phyloP scores from a whole-genome alignment of 176 grass and related monocot genomes.

The Melocanna baccifera region DNA sequence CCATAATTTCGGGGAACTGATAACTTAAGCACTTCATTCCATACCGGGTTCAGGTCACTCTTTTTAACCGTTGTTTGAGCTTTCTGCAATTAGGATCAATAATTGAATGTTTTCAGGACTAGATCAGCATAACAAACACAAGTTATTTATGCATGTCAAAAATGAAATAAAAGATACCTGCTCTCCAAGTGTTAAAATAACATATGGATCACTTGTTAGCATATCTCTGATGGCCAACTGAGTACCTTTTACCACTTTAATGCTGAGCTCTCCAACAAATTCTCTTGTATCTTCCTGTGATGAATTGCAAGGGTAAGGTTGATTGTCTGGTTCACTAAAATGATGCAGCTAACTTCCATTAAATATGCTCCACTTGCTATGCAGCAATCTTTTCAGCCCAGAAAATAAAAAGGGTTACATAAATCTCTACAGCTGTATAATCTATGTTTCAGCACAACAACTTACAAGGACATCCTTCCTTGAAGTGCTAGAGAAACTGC shows the following conservation, averaged over 20 bases:
- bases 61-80: conserved; percentile 75
- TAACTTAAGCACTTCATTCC: conserved; percentile 92
- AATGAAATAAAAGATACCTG: conserved; percentile 51
- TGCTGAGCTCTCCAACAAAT: conserved; percentile 78
- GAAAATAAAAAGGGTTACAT: conserved; percentile 25
- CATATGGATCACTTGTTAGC: conserved; percentile 95
- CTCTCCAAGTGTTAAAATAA: conserved; percentile 68
- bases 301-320: conserved; percentile 38
- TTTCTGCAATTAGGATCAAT: conserved; percentile 58
- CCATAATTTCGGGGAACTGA: conserved; percentile 82
- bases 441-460: conserved; percentile 33
- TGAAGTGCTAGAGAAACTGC: conserved; percentile 47
- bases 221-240: conserved; percentile 88
- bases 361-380: conserved; percentile 23
- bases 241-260: conserved; percentile 80
- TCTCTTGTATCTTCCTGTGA: conserved; percentile 76
- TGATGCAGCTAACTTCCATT: conserved; percentile 24
- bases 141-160: conserved; percentile 1
- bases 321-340: conserved; percentile 35
- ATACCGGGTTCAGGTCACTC: conserved; percentile 90
- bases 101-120: conserved; percentile 21
- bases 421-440: conserved; percentile 9
- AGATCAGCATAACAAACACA: conserved; percentile 6
- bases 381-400: conserved; percentile 21
- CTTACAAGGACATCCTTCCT: conserved; percentile 60